These are phyloP conservation scores for Trichoderma sp. DNA, from an alignment of 2,329 filamentous ascomycete species.

Conservation along the genomic window DNA sequence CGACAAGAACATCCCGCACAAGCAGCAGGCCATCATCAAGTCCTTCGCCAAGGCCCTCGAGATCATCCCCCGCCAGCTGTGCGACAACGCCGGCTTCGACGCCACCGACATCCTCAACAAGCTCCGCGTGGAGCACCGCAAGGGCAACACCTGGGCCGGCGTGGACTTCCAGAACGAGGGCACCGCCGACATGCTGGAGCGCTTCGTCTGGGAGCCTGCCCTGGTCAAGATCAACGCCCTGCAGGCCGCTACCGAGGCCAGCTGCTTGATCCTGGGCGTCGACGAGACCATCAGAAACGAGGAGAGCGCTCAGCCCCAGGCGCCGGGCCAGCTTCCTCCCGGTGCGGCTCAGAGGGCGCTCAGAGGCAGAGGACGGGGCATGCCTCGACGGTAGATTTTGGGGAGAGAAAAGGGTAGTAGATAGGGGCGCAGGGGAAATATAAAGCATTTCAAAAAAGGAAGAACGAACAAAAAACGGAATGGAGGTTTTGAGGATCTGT, in stretches of 20 bases:
- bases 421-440: background rate
- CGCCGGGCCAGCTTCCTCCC: constrained; percentile 71
- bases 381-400: constrained; percentile 70
- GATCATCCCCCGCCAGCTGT: constrained; percentile 93
- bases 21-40: constrained; percentile 97
- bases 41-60: constrained; percentile 96
- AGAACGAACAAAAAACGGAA: background rate
- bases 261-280: constrained; percentile 90
- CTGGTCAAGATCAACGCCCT: constrained; percentile 97
- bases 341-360: constrained; percentile 87
- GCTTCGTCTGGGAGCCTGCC: constrained; percentile 96
- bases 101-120: constrained; percentile 97
- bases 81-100: constrained; percentile 98
- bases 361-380: constrained; percentile 77
- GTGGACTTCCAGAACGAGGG: constrained; percentile 94
- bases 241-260: constrained; percentile 91
- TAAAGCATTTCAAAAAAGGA: constrained; percentile 13
- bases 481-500: constrained; percentile 34
- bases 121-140: constrained; percentile 91
- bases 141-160: constrained; percentile 89
- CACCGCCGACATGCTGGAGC: constrained; percentile 89
- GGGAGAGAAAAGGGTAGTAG: background rate
- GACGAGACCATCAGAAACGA: constrained; percentile 99
- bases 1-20: constrained; percentile 87
- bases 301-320: constrained; percentile 82